A percentile compares a stretch with the other conserved stretches of the same genome.
phyloP scores from a whole-genome alignment of 495 filamentous ascomycete species.

The Trichoderma parareesei region DNA sequence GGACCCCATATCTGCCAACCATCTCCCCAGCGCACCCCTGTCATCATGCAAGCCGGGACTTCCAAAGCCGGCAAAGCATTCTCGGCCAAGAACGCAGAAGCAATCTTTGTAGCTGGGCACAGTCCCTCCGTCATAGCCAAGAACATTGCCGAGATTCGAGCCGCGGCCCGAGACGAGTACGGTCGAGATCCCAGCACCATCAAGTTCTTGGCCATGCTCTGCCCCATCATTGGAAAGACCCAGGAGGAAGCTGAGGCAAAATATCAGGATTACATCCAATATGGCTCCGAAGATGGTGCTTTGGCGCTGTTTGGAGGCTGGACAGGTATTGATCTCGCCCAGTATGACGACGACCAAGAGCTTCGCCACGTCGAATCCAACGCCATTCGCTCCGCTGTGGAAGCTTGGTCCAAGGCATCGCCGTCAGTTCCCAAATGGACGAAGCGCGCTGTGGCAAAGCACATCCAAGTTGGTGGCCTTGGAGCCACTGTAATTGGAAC shows the following conservation, averaged over 20 bases:
- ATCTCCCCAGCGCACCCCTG: conserved; percentile 53
- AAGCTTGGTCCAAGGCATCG: conserved; percentile 42
- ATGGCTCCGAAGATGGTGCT: conserved; percentile 45
- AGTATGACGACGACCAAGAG: conserved; percentile 48
- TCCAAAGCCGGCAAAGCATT: conserved; percentile 50
- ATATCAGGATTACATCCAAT: conserved; percentile 41
- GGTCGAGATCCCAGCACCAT: conserved; percentile 48
- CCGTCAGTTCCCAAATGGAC: conserved; percentile 46
- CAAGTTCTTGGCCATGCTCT: conserved; percentile 54
- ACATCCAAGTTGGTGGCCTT: conserved; percentile 47
- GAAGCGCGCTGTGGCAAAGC: conserved; percentile 45
- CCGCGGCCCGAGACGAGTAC: conserved; percentile 36
- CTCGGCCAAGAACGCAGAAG: conserved; percentile 54
- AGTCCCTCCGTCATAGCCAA: conserved; percentile 41
- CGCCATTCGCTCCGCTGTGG: conserved; percentile 43
- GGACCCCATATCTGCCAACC: conserved; percentile 50
- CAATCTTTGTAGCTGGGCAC: conserved; percentile 53
- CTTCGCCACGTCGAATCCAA: conserved; percentile 43
- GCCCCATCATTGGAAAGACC: conserved; percentile 49
- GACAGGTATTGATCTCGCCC: conserved; percentile 54
- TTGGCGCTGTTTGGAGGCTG: conserved; percentile 54
- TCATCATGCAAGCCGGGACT: conserved; percentile 58
- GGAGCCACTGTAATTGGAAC: conserved; percentile 49
- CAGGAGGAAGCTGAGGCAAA: conserved; percentile 50
- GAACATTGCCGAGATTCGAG: conserved; percentile 47